phyloP scores from a whole-genome alignment of 345 rosid genomes.

The Eucalyptus rudis region DNA sequence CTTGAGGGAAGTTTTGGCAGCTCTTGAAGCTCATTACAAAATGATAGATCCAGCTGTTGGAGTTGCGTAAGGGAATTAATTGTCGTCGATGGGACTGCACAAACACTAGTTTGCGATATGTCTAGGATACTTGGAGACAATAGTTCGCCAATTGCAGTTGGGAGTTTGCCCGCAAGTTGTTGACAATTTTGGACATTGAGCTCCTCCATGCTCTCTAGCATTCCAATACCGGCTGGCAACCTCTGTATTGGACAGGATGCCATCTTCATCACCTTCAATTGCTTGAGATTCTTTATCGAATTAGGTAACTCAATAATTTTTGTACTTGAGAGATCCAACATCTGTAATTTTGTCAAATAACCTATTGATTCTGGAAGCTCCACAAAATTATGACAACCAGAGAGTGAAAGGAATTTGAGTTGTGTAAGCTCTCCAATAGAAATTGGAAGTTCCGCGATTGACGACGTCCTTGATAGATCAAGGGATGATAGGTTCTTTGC shows the following conservation, averaged over 20 bases:
- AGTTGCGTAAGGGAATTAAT: not conserved
- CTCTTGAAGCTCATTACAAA: not conserved
- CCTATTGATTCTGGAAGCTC: not conserved
- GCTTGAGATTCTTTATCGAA: not conserved
- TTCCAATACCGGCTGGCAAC: not conserved
- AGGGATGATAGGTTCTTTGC: too few species aligned
- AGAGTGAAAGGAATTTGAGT: not conserved
- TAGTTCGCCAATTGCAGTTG: not conserved
- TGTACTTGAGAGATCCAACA: rapidly evolving
- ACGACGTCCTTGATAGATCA: rapidly evolving
- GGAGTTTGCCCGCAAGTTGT: not conserved
- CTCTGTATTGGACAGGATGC: rapidly evolving
- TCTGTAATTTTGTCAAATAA: rapidly evolving
- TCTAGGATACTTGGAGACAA: not conserved
- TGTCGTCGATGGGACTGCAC: not conserved
- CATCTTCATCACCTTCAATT: not conserved
- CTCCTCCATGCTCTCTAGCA: not conserved
- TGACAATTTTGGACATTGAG: rapidly evolving
- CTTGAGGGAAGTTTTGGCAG: not conserved
- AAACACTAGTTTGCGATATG: rapidly evolving
- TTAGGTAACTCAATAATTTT: not conserved
- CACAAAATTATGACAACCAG: rapidly evolving
- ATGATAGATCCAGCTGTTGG: rapidly evolving
- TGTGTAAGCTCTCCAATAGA: not conserved
- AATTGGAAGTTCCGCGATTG: not conserved